Evolutionary conservation across 108 stramenopile species (phyloP).

Genomic region (Nannochloropsis gaditana): DNA sequence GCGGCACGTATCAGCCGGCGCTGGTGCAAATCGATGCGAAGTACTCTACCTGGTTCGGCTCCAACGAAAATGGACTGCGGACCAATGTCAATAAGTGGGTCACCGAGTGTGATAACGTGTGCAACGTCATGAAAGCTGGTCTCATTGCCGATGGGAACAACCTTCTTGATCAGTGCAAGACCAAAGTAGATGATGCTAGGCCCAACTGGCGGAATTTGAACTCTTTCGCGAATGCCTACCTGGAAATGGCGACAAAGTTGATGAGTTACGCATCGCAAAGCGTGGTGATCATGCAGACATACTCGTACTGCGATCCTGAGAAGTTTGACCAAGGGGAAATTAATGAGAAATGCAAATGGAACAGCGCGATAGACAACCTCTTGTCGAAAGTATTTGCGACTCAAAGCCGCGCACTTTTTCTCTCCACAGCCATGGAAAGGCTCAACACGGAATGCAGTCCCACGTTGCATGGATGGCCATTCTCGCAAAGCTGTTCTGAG

Average conservation of each 20-base stretch:
- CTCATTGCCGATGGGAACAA: background rate
- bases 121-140: background rate
- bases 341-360: background rate
- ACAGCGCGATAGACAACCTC: background rate
- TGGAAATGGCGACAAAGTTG: background rate
- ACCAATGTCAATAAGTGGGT: background rate
- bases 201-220: background rate
- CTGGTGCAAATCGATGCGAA: background rate
- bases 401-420: background rate
- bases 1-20: background rate
- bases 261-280: background rate
- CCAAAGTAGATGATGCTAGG: background rate
- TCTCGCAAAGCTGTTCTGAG: background rate
- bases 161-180: background rate
- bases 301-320: background rate
- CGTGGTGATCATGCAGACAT: background rate
- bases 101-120: background rate
- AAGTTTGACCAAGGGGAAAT: background rate
- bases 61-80: background rate
- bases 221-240: background rate
- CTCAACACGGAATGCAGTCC: background rate
- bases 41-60: background rate
- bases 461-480: background rate
- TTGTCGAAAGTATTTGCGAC: background rate
- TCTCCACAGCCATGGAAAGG: background rate